Percentiles rank a stretch among this genome's conserved stretches.
Conservation (phyloP, 1,139 yeast genomes). For the Taphrina pruni region DNA sequence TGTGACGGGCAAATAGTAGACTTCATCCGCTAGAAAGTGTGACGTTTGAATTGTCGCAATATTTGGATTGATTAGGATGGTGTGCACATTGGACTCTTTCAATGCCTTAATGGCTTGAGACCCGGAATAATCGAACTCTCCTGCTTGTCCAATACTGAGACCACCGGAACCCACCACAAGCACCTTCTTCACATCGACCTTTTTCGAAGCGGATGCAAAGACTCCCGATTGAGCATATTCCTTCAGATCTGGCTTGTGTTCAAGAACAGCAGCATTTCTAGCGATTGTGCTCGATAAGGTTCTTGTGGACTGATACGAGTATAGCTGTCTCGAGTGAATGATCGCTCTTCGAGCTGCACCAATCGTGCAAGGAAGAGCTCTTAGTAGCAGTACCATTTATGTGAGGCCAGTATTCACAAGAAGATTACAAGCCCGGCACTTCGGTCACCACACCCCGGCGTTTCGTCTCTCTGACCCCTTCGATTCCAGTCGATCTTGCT, state of each 20-base stretch:
- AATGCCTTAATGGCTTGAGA: conserved; percentile 95
- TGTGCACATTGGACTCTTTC: conserved; percentile 82
- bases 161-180: conserved; percentile 98
- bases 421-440: background rate
- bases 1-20: conserved; percentile 90
- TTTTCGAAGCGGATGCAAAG: conserved; percentile 28
- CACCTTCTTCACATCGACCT: conserved; percentile 79
- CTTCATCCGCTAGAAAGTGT: conserved; percentile 91
- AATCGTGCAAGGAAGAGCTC: conserved; percentile 6
- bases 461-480: too few relatives aligned
- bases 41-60: conserved; percentile 98
- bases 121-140: conserved; percentile 97
- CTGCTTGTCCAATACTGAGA: conserved; percentile 97
- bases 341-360: background rate
- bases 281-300: conserved; percentile 17
- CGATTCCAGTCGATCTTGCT: too few relatives aligned
- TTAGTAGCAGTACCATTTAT: conserved; percentile 8
- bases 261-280: conserved; percentile 27
- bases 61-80: conserved; percentile 92
- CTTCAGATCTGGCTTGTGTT: conserved; percentile 36
- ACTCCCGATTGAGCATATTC: conserved; percentile 35
- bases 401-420: conserved; percentile 1
- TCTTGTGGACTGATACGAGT: background rate
- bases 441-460: background rate
- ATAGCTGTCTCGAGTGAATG: background rate